Evolutionary conservation across 2,329 filamentous ascomycete species (phyloP).

Genomic region (Trichophaea hybrida): DNA sequence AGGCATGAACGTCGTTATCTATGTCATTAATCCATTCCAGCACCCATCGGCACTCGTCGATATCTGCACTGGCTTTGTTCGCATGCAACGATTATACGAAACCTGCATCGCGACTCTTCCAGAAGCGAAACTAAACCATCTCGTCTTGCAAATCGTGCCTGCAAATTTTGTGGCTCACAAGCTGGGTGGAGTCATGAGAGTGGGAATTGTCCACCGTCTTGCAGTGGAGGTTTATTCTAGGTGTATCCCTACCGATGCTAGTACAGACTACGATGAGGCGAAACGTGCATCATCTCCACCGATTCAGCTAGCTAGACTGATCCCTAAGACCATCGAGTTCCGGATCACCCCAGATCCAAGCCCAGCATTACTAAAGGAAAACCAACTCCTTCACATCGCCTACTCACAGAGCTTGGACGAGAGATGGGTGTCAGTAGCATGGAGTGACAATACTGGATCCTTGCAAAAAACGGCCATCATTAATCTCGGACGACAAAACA

Average conservation of each 20-base stretch:
- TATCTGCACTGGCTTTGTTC: constrained; percentile 59
- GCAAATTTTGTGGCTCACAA: constrained; percentile 24
- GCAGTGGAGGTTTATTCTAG: constrained; percentile 67
- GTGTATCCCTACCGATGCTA: constrained; percentile 36
- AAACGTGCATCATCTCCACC: constrained; percentile 44
- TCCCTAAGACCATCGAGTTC: constrained; percentile 62
- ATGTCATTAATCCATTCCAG: constrained; percentile 57
- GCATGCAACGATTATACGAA: constrained; percentile 52
- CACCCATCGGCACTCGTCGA: constrained; percentile 49
- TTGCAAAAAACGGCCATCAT: constrained; percentile 57
- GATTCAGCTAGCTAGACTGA: constrained; percentile 54
- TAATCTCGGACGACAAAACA: constrained; percentile 42
- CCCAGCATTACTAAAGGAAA: constrained; percentile 59
- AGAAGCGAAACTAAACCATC: constrained; percentile 40
- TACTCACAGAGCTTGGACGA: constrained; percentile 64
- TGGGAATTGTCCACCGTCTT: constrained; percentile 29
- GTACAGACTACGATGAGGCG: background rate
- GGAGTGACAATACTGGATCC: constrained; percentile 64
- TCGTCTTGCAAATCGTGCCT: constrained; percentile 66
- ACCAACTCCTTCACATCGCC: constrained; percentile 64
- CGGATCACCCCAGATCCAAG: constrained; percentile 54
- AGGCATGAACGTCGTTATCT: constrained; percentile 53
- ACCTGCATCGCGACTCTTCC: constrained; percentile 36
- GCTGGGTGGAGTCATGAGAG: constrained; percentile 2
- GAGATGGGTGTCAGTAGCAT: constrained; percentile 64